Evolutionary conservation across 805 yeast species (phyloP).

Genomic region (Candida oleophila): DNA sequence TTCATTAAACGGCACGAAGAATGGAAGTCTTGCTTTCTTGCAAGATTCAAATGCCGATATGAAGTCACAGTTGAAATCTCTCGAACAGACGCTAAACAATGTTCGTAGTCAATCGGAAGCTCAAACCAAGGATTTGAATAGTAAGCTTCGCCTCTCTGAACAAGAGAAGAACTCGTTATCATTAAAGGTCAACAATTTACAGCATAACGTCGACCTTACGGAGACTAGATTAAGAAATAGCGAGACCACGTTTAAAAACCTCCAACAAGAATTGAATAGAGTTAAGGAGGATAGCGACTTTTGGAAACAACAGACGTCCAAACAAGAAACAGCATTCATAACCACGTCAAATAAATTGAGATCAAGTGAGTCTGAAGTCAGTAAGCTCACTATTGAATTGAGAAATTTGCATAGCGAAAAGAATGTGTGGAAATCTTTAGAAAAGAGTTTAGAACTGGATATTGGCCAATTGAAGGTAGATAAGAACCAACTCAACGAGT

Average conservation of each 20-base stretch:
- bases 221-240: constrained; percentile 52
- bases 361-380: constrained; percentile 46
- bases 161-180: constrained; percentile 40
- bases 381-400: constrained; percentile 44
- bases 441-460: constrained; percentile 52
- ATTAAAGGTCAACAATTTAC: constrained; percentile 51
- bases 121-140: constrained; percentile 48
- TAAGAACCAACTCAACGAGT: constrained; percentile 53
- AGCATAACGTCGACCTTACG: constrained; percentile 52
- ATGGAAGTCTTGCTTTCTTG: constrained; percentile 17
- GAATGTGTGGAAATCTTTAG: constrained; percentile 46
- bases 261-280: constrained; percentile 26
- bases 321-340: constrained; percentile 35
- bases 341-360: constrained; percentile 49
- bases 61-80: constrained; percentile 31
- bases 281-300: constrained; percentile 29
- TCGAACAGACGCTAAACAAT: constrained; percentile 34
- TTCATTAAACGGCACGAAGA: constrained; percentile 9
- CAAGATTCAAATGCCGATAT: constrained; percentile 28
- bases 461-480: constrained; percentile 55
- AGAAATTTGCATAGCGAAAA: constrained; percentile 56
- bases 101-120: constrained; percentile 38
- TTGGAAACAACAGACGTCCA: constrained; percentile 42
- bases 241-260: constrained; percentile 26
- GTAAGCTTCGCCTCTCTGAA: constrained; percentile 25